Conservation (phyloP, 768 basidiomycete genomes). For the Asterophora lycoperdoides region DNA sequence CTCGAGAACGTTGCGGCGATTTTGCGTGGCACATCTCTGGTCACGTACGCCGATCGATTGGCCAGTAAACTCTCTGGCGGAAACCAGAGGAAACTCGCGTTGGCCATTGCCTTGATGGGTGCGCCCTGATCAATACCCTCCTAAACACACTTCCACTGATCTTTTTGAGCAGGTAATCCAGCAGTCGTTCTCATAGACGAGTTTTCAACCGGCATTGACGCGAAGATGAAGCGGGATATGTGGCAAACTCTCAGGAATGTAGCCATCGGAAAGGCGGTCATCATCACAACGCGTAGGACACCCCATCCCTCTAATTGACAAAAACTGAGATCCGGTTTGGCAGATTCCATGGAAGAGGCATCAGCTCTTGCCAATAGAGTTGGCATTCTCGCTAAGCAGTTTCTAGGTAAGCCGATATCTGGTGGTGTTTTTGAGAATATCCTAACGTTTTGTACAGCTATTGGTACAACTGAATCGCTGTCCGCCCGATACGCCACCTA, state of each 20-base stretch:
- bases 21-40: slow-evolving; percentile 54
- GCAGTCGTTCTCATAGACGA: slow-evolving; percentile 78
- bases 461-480: slow-evolving; percentile 62
- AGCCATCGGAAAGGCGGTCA: slow-evolving; percentile 61
- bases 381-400: slow-evolving; percentile 66
- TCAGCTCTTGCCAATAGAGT: slow-evolving; percentile 73
- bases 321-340: not conserved
- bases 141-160: not conserved
- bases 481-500: slow-evolving; percentile 67
- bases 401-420: slow-evolving; percentile 48
- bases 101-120: slow-evolving; percentile 77
- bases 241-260: slow-evolving; percentile 69
- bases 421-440: too few species aligned
- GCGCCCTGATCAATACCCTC: not conserved
- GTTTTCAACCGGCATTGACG: slow-evolving; percentile 80
- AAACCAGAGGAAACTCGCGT: slow-evolving; percentile 70
- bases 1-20: slow-evolving; percentile 50
- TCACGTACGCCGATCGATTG: slow-evolving; percentile 60
- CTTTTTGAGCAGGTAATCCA: slow-evolving; percentile 61
- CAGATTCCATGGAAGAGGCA: slow-evolving; percentile 84
- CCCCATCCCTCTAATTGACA: slow-evolving; percentile 1
- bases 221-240: slow-evolving; percentile 82
- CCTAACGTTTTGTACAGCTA: slow-evolving; percentile 35
- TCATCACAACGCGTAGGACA: slow-evolving; percentile 65
- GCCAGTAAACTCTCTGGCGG: slow-evolving; percentile 77